These are phyloP conservation scores for Tinospora cordifolia DNA, from an alignment of 164 flowering plant species.

Conservation along the genomic window DNA sequence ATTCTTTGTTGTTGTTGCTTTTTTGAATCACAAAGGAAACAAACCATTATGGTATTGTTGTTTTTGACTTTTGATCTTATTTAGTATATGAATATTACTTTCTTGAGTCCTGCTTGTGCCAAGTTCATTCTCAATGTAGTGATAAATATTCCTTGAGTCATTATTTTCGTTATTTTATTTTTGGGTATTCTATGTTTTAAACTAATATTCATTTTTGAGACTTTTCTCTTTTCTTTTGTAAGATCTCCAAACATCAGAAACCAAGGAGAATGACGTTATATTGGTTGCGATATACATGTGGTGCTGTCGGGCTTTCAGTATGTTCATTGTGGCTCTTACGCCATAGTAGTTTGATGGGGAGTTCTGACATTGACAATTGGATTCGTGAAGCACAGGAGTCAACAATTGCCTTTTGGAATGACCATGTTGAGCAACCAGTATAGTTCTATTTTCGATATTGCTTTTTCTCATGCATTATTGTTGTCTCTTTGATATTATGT, in stretches of 20 bases:
- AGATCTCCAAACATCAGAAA: conserved; percentile 66
- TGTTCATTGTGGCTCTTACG: conserved; percentile 80
- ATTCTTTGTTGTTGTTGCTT: too few species aligned
- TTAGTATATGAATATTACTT: too few species aligned
- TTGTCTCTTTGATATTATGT: too few species aligned
- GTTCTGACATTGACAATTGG: conserved; percentile 94
- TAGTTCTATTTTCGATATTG: background rate
- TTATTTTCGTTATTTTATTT: too few species aligned
- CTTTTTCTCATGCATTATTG: background rate
- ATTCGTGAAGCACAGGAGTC: conserved; percentile 75
- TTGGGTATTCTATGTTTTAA: too few species aligned
- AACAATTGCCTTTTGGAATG: conserved; percentile 62
- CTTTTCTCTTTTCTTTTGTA: conserved; percentile 11
- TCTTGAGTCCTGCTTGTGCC: too few species aligned
- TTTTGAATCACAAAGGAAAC: too few species aligned
- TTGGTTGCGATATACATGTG: conserved; percentile 86
- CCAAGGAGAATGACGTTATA: conserved; percentile 61
- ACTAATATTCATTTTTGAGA: too few species aligned
- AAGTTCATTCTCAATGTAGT: too few species aligned
- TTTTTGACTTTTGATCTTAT: too few species aligned
- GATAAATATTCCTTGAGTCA: too few species aligned
- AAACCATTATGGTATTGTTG: too few species aligned
- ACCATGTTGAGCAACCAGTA: conserved; percentile 83
- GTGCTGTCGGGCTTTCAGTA: conserved; percentile 73
- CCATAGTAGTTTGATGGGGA: conserved; percentile 89